Evolutionary conservation across 768 basidiomycete species (phyloP).

Genomic region (Cyathus striatus): DNA sequence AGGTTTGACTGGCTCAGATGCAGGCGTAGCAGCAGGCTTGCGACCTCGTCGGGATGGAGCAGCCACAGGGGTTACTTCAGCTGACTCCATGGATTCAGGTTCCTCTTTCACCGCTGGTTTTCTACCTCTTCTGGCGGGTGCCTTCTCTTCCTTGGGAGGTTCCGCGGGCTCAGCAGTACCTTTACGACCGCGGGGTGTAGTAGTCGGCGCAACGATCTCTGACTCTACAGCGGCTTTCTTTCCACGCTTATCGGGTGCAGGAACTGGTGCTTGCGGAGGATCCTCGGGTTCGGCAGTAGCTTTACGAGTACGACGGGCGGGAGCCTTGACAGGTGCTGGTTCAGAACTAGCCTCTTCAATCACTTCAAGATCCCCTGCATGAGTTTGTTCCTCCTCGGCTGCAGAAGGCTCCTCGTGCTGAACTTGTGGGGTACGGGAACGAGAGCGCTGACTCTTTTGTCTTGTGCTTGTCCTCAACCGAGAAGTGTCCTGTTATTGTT

Average conservation of each 20-base stretch:
- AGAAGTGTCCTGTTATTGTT: neutral
- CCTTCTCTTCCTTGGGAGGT: conserved; percentile 7
- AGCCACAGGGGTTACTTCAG: neutral
- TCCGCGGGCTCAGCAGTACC: conserved; percentile 8
- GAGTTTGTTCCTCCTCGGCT: neutral
- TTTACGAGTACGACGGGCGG: conserved; percentile 19
- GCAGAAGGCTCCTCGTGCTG: neutral
- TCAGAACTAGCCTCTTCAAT: neutral
- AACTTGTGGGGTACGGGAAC: neutral
- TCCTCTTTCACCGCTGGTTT: conserved; percentile 4
- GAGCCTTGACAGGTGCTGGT: conserved; percentile 5
- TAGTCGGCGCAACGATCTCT: conserved; percentile 4
- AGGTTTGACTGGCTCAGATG: conserved; percentile 4
- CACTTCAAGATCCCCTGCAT: neutral
- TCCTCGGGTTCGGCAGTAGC: conserved; percentile 18
- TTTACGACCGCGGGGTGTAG: conserved; percentile 13
- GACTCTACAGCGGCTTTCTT: conserved; percentile 1
- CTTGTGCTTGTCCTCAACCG: too few relatives aligned
- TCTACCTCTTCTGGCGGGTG: conserved; percentile 9
- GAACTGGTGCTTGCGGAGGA: neutral
- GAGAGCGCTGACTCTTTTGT: neutral
- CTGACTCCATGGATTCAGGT: neutral
- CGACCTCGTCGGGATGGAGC: conserved; percentile 15
- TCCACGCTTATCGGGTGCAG: conserved; percentile 1
- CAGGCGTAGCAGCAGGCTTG: conserved; percentile 11